These are phyloP conservation scores for Myxozyma melibiosi DNA, from an alignment of 805 yeast species.

Conservation along the genomic window DNA sequence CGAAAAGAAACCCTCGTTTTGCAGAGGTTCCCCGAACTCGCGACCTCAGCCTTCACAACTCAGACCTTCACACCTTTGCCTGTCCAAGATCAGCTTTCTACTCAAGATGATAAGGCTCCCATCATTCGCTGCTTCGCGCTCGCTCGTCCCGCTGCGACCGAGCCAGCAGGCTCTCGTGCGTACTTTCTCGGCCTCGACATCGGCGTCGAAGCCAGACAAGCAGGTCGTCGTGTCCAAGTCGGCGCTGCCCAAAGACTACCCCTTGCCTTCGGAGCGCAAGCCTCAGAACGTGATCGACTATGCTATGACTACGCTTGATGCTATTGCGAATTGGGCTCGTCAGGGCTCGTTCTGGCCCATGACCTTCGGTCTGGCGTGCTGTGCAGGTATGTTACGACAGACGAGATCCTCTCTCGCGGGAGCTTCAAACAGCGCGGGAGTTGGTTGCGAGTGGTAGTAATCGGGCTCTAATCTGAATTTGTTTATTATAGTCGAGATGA, in stretches of 20 bases:
- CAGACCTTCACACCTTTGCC: neutral
- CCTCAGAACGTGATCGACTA: slow-evolving; percentile 68
- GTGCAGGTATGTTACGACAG: slow-evolving; percentile 63
- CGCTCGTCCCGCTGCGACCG: neutral
- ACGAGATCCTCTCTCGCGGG: neutral
- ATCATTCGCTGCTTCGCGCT: slow-evolving; percentile 1
- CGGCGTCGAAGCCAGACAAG: neutral
- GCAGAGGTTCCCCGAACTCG: neutral
- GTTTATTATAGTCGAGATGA: slow-evolving; percentile 81
- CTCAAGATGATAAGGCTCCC: slow-evolving; percentile 6
- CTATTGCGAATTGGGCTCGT: slow-evolving; percentile 87
- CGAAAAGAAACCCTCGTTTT: neutral
- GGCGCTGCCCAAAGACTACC: slow-evolving; percentile 64
- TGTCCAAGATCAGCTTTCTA: neutral
- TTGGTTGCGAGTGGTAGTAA: too few relatives aligned
- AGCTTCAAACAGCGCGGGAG: too few relatives aligned
- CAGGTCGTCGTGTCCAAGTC: slow-evolving; percentile 13
- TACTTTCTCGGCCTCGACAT: slow-evolving; percentile 3
- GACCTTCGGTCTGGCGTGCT: slow-evolving; percentile 87
- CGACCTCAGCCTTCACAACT: neutral
- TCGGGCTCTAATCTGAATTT: too few relatives aligned
- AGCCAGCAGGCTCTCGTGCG: neutral
- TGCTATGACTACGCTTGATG: slow-evolving; percentile 78
- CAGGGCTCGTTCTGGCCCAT: slow-evolving; percentile 93
- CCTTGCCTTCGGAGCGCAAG: slow-evolving; percentile 67